These are phyloP conservation scores for Colletotrichum cuscutae DNA, from an alignment of 2,329 filamentous ascomycete species.

Conservation along the genomic window DNA sequence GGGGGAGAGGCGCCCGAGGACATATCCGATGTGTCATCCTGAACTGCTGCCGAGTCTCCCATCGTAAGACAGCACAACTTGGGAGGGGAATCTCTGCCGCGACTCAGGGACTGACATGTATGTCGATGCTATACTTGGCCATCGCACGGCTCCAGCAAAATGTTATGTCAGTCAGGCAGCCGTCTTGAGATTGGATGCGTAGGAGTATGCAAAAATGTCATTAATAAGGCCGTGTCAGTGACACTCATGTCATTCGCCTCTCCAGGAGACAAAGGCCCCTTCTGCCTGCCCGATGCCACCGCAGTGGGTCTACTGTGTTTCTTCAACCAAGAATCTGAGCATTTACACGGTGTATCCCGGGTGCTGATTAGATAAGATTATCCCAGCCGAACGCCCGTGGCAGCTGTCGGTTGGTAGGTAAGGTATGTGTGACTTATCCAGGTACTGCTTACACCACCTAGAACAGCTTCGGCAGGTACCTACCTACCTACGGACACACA, in stretches of 20 bases:
- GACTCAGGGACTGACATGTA: constrained; percentile 19
- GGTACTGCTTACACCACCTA: too few relatives aligned
- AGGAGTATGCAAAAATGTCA: not conserved
- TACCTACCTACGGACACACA: not conserved
- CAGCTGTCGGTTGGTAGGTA: not conserved
- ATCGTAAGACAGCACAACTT: constrained; percentile 32
- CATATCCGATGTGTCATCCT: constrained; percentile 37
- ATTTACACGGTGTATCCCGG: not conserved
- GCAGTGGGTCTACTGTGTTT: constrained; percentile 10
- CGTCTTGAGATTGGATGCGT: not conserved
- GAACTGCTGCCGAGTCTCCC: constrained; percentile 38
- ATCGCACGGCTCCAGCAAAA: not conserved
- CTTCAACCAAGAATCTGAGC: not conserved
- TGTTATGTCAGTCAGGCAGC: not conserved
- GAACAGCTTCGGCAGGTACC: too few relatives aligned
- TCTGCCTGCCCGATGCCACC: not conserved
- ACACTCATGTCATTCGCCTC: not conserved
- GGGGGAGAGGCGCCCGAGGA: constrained; percentile 41
- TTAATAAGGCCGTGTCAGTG: not conserved
- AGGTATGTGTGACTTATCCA: too few relatives aligned
- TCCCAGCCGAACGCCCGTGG: not conserved
- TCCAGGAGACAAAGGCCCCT: not conserved
- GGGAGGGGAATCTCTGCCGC: constrained; percentile 6
- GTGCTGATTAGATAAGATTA: not conserved
- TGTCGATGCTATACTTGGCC: not conserved